phyloP scores from a whole-genome alignment of 1,284 basidiomycete genomes.

The Sporisorium iseilematis-ciliati region DNA sequence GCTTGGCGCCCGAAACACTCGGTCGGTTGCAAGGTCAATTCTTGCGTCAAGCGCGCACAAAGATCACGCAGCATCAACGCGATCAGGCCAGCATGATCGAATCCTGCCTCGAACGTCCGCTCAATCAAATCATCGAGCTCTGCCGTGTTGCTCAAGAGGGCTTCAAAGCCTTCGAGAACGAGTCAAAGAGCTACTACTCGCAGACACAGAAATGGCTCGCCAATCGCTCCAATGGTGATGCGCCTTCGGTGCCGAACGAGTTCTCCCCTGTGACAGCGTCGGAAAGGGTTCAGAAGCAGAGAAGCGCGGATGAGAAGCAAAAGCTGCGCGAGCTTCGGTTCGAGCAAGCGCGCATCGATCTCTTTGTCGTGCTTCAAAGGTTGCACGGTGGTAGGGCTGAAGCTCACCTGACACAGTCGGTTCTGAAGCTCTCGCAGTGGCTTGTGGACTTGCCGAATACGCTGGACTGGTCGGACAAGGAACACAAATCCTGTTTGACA shows the following conservation, averaged over 20 bases:
- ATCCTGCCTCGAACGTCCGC: slow-evolving; percentile 45
- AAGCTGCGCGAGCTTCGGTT: slow-evolving; percentile 55
- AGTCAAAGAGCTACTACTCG: slow-evolving; percentile 61
- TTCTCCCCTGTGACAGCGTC: neutral
- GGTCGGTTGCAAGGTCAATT: slow-evolving; percentile 25
- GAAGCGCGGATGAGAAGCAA: slow-evolving; percentile 59
- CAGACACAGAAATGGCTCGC: slow-evolving; percentile 64
- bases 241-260: neutral
- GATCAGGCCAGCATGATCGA: slow-evolving; percentile 35
- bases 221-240: slow-evolving; percentile 20
- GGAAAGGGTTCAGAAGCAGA: slow-evolving; percentile 35
- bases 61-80: slow-evolving; percentile 17
- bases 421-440: slow-evolving; percentile 46
- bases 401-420: slow-evolving; percentile 33
- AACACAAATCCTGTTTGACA: slow-evolving; percentile 4
- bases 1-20: slow-evolving; percentile 38
- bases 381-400: slow-evolving; percentile 58
- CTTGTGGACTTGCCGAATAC: slow-evolving; percentile 17
- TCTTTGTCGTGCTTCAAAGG: slow-evolving; percentile 24
- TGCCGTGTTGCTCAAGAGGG: slow-evolving; percentile 47
- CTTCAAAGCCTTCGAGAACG: slow-evolving; percentile 51
- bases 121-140: slow-evolving; percentile 40
- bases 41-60: slow-evolving; percentile 24
- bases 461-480: slow-evolving; percentile 5
- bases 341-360: slow-evolving; percentile 51